Conservation (phyloP, 306 rosid genomes). For the Geum urbanum region DNA sequence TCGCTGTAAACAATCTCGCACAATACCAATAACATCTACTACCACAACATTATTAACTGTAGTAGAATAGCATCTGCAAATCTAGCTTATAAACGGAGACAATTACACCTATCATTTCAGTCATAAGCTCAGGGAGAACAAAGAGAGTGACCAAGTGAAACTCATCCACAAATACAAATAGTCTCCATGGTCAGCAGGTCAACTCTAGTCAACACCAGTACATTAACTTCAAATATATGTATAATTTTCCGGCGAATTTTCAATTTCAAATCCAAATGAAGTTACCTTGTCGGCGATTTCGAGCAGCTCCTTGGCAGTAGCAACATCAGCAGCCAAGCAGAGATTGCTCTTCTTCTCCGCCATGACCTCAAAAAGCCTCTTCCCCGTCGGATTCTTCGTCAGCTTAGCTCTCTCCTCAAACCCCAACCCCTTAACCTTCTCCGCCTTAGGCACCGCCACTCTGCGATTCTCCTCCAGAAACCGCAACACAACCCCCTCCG, state of each 20-base stretch:
- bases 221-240: background rate
- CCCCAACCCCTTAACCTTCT: conserved; percentile 35
- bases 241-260: background rate
- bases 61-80: background rate
- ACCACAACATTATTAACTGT: background rate
- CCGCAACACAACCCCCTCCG: conserved; percentile 44
- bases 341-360: conserved; percentile 72
- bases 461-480: conserved; percentile 76
- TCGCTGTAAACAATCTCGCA: background rate
- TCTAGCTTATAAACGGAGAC: background rate
- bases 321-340: conserved; percentile 88
- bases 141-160: background rate
- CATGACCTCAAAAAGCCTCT: conserved; percentile 77
- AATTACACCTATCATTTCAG: too few species aligned
- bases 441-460: conserved; percentile 48
- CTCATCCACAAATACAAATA: background rate
- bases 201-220: background rate
- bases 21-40: background rate
- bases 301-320: conserved; percentile 72
- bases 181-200: background rate
- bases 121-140: background rate
- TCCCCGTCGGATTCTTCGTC: conserved; percentile 77
- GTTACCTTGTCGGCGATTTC: conserved; percentile 73
- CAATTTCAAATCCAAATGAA: background rate
- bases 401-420: conserved; percentile 67